Conservation (phyloP, 2,329 filamentous ascomycete genomes). For the Verticillium nonalfalfae region DNA sequence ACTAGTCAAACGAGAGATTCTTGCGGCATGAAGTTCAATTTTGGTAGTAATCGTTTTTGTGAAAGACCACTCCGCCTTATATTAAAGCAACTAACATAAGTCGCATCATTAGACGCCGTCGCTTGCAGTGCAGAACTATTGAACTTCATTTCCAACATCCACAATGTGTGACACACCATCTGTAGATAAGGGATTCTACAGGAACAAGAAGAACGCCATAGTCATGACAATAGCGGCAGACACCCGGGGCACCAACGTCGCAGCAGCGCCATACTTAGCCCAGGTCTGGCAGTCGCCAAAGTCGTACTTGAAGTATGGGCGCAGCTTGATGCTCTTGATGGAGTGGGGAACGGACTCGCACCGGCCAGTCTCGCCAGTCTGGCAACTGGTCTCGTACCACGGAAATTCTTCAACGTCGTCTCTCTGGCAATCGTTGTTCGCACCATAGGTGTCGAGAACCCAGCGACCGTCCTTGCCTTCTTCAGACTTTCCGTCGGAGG, state of each 20-base stretch:
- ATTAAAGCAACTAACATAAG: too few relatives aligned
- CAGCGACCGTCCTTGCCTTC: conserved; percentile 7
- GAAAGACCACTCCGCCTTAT: too few relatives aligned
- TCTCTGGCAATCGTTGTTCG: conserved; percentile 7
- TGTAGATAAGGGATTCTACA: neutral
- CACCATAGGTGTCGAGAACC: conserved; percentile 9
- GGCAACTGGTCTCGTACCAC: conserved; percentile 7
- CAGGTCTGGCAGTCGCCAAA: neutral
- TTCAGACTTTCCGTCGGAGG: neutral
- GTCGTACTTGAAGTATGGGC: neutral
- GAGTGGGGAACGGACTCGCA: conserved; percentile 2
- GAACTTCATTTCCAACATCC: too few relatives aligned
- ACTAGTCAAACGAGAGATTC: too few relatives aligned
- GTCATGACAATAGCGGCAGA: neutral
- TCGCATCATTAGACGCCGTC: too few relatives aligned
- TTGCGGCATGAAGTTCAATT: too few relatives aligned
- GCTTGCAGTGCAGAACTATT: too few relatives aligned
- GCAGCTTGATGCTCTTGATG: conserved; percentile 3
- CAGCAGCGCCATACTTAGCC: neutral
- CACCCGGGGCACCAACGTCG: neutral
- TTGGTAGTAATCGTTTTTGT: too few relatives aligned
- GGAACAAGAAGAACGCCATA: neutral
- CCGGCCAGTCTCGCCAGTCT: conserved; percentile 6
- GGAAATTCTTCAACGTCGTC: neutral
- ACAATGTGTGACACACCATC: too few relatives aligned